phyloP scores from a whole-genome alignment of 2,329 filamentous ascomycete genomes.

The Claviceps cyperi region DNA sequence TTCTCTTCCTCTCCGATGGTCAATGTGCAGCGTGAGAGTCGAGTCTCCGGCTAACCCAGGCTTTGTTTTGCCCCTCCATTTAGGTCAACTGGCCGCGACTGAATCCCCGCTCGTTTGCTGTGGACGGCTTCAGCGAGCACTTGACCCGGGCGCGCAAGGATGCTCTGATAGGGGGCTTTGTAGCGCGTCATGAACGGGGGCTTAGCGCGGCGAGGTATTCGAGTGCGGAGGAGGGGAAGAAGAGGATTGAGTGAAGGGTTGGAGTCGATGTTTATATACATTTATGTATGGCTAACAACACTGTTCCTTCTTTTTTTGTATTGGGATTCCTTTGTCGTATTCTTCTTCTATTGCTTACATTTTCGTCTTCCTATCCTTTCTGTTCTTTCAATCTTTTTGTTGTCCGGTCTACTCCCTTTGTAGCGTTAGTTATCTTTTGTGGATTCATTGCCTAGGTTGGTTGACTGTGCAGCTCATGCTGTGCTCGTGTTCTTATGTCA shows the following conservation, averaged over 20 bases:
- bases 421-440: not conserved
- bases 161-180: slow-evolving; percentile 59
- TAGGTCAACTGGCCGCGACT: slow-evolving; percentile 98
- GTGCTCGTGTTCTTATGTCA: too few relatives aligned
- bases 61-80: not conserved
- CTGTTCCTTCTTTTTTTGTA: not conserved
- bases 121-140: slow-evolving; percentile 80
- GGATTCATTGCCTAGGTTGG: too few relatives aligned
- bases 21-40: not conserved
- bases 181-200: slow-evolving; percentile 60
- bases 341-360: not conserved
- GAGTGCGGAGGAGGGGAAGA: slow-evolving; percentile 93
- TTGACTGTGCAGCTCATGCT: too few relatives aligned
- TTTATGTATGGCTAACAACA: not conserved
- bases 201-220: slow-evolving; percentile 70
- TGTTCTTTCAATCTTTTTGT: not conserved
- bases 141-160: slow-evolving; percentile 72
- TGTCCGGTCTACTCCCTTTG: not conserved
- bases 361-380: not conserved
- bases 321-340: not conserved
- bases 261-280: not conserved
- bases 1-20: not conserved
- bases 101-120: slow-evolving; percentile 73
- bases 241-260: slow-evolving; percentile 68
- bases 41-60: not conserved